Base-by-base conservation (phyloP, 768 basidiomycete species). In the Lactarius evosmus region DNA sequence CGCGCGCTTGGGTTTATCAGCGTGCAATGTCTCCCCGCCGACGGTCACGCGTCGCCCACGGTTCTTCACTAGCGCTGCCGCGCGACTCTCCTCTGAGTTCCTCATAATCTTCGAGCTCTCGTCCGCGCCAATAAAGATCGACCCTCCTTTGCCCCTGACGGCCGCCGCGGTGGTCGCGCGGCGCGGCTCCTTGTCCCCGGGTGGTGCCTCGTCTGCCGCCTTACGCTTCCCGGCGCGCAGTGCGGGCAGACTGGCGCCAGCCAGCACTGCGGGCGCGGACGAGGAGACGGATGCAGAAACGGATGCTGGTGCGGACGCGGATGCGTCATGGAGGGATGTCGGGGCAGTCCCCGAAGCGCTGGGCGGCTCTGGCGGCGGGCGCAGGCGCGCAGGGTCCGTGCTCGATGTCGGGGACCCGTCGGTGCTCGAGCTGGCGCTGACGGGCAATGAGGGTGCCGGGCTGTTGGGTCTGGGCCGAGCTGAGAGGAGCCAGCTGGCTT, bases 81-180 rank as follows among this genome's bases (percentile, higher is more conserved):
- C 46, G 30, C 22, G 44, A 25, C 4, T 25, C 3, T 44, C 44
- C 44, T 25, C 11, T 25, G 12, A 22, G 25, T 52, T 51, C 40
- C 11, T 49, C 44, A 40, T 63, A 14, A 63, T 63, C 34, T 7
- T 54, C 33, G 7, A 4, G 27, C 52, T 34, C n/a, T 63, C 62
- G 1, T 54, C n/a, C 14, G 29, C 40, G 34, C 5, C 14, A 11
- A 63, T 44, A n/a, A 32, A 49, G 0, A 44, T 63, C 7, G 29
- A 0, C n/a, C 16, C 14, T 46, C 38, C 51, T 19, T 52, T 8
- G 5, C 6, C 25, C 14, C 1, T 12, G 14, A 5, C 4, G 7
- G 3, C 41, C 7, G 25, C 16, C 12, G 25, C 17, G 11, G 14
- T n/a, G n/a, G n/a, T n/a, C n/a, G n/a, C 30, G 22, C 11, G 34